These are phyloP conservation scores for Sporothrix pallida DNA, from an alignment of 2,329 filamentous ascomycete species.

Conservation along the genomic window DNA sequence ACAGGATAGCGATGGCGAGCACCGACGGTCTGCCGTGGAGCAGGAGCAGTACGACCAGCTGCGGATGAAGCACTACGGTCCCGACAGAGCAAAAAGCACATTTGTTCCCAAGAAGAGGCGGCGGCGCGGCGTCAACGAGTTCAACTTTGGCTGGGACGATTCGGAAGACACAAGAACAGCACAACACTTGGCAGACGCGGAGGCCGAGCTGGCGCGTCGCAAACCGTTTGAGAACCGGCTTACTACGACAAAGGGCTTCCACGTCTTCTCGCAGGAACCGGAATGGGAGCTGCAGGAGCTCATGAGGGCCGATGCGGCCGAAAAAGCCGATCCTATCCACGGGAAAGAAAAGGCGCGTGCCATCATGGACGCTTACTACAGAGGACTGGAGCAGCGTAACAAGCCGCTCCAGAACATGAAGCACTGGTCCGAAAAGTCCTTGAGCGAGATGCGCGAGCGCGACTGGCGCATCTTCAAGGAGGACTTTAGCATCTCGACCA, in stretches of 20 bases:
- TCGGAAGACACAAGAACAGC: constrained; percentile 82
- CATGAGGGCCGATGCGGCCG: constrained; percentile 43
- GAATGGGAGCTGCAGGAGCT: constrained; percentile 37
- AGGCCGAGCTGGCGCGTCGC: constrained; percentile 51
- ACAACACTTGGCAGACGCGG: constrained; percentile 34
- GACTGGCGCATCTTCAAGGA: constrained; percentile 99
- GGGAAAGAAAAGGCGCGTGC: constrained; percentile 75
- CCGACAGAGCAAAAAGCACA: constrained; percentile 78
- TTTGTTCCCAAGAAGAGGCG: constrained; percentile 97
- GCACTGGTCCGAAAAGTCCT: constrained; percentile 92
- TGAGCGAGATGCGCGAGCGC: constrained; percentile 93
- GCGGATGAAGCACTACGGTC: constrained; percentile 86
- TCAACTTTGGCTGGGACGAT: constrained; percentile 97
- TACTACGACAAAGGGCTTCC: constrained; percentile 36
- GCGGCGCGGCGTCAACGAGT: constrained; percentile 90
- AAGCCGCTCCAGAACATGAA: constrained; percentile 77
- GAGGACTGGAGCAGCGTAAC: constrained; percentile 73
- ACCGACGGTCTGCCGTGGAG: constrained; percentile 53
- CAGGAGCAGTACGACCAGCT: constrained; percentile 76
- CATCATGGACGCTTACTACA: constrained; percentile 83
- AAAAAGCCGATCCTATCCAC: constrained; percentile 73
- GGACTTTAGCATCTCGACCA: constrained; percentile 95
- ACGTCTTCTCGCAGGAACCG: constrained; percentile 34
- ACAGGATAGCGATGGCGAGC: constrained; percentile 27
- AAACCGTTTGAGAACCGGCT: constrained; percentile 52